phyloP scores from a whole-genome alignment of 441 rosid genomes.

The Lepidium campestre region DNA sequence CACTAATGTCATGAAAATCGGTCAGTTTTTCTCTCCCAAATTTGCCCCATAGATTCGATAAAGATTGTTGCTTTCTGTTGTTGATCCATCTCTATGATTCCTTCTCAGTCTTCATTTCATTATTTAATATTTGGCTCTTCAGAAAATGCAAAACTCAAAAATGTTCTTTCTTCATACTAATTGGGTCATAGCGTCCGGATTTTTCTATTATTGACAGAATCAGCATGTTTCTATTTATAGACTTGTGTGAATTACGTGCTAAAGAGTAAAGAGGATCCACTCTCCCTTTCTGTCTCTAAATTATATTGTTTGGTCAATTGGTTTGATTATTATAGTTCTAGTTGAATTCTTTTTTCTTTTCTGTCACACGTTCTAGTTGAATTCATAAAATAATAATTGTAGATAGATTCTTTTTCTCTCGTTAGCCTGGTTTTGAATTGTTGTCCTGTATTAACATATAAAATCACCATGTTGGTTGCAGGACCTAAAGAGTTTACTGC shows the following conservation, averaged over 20 bases:
- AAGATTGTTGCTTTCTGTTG: background rate
- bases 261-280: constrained; percentile 4
- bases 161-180: background rate
- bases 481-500: constrained; percentile 84
- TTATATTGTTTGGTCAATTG: background rate
- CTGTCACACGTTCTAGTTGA: background rate
- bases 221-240: background rate
- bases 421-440: background rate
- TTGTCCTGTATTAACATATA: background rate
- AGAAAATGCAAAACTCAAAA: background rate
- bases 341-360: constrained; percentile 1
- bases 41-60: background rate
- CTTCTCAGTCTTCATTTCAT: background rate
- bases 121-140: no score
- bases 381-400: background rate
- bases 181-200: background rate
- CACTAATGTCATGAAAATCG: constrained; percentile 62
- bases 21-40: constrained; percentile 28
- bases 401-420: background rate
- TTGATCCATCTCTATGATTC: background rate
- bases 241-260: constrained; percentile 13
- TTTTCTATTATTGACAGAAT: background rate
- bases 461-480: constrained; percentile 20
- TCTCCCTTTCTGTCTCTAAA: background rate
- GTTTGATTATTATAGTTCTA: background rate